Evolutionary conservation across 805 yeast species (phyloP).

Genomic region (Sugiyamaella lignohabitans): DNA sequence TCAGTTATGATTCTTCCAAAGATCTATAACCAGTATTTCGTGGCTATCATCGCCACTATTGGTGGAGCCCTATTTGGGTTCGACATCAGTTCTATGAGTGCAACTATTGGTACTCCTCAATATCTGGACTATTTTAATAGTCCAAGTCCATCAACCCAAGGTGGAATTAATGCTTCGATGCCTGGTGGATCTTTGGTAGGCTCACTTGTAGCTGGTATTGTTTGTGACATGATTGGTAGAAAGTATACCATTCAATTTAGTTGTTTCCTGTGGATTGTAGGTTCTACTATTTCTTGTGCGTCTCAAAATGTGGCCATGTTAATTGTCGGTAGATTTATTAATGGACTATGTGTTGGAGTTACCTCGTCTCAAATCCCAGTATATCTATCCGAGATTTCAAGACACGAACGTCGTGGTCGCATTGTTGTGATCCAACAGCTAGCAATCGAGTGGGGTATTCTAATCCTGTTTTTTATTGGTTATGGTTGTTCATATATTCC

Average conservation of each 20-base stretch:
- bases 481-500: constrained; percentile 38
- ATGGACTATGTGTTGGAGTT: constrained; percentile 60
- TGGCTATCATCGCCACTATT: constrained; percentile 51
- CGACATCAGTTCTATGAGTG: constrained; percentile 70
- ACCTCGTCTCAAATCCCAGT: constrained; percentile 62
- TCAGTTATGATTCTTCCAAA: neutral
- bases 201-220: constrained; percentile 47
- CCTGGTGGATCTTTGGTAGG: constrained; percentile 75
- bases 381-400: constrained; percentile 57
- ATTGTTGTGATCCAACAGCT: constrained; percentile 56
- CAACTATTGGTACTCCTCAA: constrained; percentile 47
- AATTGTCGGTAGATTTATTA: constrained; percentile 49
- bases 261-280: constrained; percentile 51
- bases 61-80: constrained; percentile 72
- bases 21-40: constrained; percentile 50
- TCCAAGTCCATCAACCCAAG: constrained; percentile 56
- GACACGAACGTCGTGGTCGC: constrained; percentile 51
- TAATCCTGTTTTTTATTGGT: constrained; percentile 50
- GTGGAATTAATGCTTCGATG: constrained; percentile 67
- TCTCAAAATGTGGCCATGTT: constrained; percentile 39
- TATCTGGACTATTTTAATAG: constrained; percentile 47
- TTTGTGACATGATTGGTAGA: constrained; percentile 52
- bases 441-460: constrained; percentile 54
- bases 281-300: constrained; percentile 48
- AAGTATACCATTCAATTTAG: constrained; percentile 46